Conservation (phyloP, 2,329 filamentous ascomycete genomes). For the Clonostachys byssicola region DNA sequence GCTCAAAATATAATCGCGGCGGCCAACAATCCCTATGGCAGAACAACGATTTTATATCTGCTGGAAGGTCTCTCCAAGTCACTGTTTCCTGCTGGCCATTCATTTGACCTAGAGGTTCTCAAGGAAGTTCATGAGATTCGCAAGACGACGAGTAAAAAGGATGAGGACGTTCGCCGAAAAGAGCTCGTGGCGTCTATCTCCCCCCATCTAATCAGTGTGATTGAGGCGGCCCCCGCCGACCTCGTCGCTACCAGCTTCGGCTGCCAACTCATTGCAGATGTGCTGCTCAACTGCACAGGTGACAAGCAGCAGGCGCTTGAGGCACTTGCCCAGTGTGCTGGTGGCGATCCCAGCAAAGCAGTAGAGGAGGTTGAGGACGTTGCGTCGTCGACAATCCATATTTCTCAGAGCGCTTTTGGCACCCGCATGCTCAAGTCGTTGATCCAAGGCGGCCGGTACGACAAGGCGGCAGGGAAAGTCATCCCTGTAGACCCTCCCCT, state of each 20-base stretch:
- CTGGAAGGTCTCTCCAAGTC: conserved; percentile 65
- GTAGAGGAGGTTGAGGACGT: conserved; percentile 27
- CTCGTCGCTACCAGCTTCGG: conserved; percentile 76
- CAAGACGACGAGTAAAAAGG: conserved; percentile 87
- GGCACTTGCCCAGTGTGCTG: conserved; percentile 62
- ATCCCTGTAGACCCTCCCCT: conserved; percentile 71
- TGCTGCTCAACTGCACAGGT: conserved; percentile 70
- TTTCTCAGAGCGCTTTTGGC: conserved; percentile 57
- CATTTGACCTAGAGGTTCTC: conserved; percentile 57
- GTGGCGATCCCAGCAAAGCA: conserved; percentile 44
- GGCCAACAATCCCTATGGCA: conserved; percentile 61
- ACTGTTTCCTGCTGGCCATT: conserved; percentile 57
- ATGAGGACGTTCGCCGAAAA: conserved; percentile 67
- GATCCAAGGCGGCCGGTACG: conserved; percentile 84
- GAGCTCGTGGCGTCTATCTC: conserved; percentile 76
- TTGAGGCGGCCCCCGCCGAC: conserved; percentile 62
- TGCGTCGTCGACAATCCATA: conserved; percentile 32
- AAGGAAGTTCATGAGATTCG: conserved; percentile 76
- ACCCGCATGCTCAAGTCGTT: conserved; percentile 88
- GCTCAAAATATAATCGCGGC: conserved; percentile 54
- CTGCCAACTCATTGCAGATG: conserved; percentile 80
- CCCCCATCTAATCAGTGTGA: conserved; percentile 68
- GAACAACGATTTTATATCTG: conserved; percentile 72
- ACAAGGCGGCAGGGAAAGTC: conserved; percentile 67
- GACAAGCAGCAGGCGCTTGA: conserved; percentile 73